These are phyloP conservation scores for Astrocystis sublimbata DNA, from an alignment of 495 filamentous ascomycete genomes.

Conservation along the genomic window DNA sequence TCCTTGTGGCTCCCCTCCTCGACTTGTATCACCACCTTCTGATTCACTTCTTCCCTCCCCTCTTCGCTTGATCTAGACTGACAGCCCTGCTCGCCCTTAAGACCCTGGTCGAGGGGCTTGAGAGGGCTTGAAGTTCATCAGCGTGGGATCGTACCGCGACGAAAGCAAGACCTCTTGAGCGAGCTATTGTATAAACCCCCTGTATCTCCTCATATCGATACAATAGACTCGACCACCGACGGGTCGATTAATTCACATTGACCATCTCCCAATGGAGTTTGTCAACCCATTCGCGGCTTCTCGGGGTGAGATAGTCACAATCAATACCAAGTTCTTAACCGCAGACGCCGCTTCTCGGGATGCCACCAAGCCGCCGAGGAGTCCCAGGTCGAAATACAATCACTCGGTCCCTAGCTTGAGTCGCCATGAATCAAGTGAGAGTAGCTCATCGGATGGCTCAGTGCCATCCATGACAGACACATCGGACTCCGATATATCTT, in stretches of 20 bases:
- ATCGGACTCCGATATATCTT: conserved; percentile 33
- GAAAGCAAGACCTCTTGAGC: background rate
- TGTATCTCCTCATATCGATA: conserved; percentile 27
- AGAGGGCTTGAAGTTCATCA: conserved; percentile 20
- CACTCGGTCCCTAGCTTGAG: conserved; percentile 30
- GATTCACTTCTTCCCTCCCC: conserved; percentile 23
- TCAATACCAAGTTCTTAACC: background rate
- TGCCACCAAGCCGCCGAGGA: conserved; percentile 15
- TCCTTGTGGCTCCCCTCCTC: conserved; percentile 21
- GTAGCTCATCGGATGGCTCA: conserved; percentile 31
- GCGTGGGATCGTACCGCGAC: conserved; percentile 16
- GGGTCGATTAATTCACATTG: conserved; percentile 18
- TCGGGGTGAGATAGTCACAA: conserved; percentile 9
- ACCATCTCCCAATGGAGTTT: conserved; percentile 26
- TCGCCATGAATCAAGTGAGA: conserved; percentile 29
- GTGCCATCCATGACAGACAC: conserved; percentile 34
- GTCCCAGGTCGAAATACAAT: conserved; percentile 25
- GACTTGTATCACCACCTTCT: conserved; percentile 31
- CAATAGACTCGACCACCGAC: conserved; percentile 17
- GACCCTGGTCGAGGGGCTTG: conserved; percentile 23
- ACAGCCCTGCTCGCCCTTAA: conserved; percentile 22
- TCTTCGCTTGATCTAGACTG: conserved; percentile 21
- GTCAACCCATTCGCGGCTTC: conserved; percentile 16
- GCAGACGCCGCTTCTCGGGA: conserved; percentile 9
- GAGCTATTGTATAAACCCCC: conserved; percentile 30